A percentile compares a stretch with the other conserved stretches of the same genome.
These are phyloP conservation scores for Alternaria conjuncta DNA, from an alignment of 2,329 filamentous ascomycete species.

Conservation along the genomic window DNA sequence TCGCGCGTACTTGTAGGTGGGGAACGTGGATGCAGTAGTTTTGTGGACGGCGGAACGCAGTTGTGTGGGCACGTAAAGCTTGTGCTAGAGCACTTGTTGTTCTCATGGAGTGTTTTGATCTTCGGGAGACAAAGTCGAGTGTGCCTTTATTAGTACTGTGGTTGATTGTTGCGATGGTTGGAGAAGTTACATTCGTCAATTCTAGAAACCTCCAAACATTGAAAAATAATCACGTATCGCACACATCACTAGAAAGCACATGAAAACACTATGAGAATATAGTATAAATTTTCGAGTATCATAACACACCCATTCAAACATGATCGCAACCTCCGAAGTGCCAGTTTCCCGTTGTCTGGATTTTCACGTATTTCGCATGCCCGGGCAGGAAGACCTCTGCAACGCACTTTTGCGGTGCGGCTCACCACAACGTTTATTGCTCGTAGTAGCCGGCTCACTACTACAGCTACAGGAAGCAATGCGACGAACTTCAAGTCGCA, in stretches of 20 bases:
- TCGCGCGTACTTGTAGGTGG: neutral
- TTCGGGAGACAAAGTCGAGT: neutral
- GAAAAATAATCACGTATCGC: neutral
- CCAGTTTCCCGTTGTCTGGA: neutral
- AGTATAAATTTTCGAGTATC: neutral
- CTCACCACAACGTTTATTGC: neutral
- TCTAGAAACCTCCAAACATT: slow-evolving; percentile 3
- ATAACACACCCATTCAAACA: neutral
- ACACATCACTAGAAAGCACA: neutral
- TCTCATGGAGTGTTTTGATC: neutral
- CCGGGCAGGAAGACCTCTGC: neutral
- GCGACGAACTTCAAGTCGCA: neutral
- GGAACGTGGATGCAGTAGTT: neutral
- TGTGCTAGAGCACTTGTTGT: neutral
- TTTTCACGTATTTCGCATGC: neutral
- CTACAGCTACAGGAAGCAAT: neutral
- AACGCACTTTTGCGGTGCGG: neutral
- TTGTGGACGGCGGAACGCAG: neutral
- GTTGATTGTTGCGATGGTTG: neutral
- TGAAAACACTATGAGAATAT: neutral
- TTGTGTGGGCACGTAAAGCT: neutral
- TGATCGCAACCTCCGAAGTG: neutral
- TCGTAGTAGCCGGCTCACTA: neutral
- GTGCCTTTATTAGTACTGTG: neutral
- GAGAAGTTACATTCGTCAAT: neutral